Evolutionary conservation across 306 rosid species (phyloP), one percentile per base, ranked within the genome.

Genomic region (Adenanthera pavonina): DNA sequence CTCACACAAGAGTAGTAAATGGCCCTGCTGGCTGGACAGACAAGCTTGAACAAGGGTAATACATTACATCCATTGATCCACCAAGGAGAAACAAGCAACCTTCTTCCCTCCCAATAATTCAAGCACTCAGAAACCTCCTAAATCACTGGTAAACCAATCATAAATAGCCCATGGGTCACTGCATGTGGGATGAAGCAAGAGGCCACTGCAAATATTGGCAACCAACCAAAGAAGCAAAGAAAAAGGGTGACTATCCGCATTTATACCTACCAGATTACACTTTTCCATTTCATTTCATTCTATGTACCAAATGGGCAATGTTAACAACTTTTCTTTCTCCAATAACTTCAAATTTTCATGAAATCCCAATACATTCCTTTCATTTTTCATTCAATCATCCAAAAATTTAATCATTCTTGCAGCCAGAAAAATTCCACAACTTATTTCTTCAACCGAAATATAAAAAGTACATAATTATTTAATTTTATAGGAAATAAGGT

Each of bases 31-130:
- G 2, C 8, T n/a, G 16, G 47, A 43, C 47, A 41, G 53, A 68
- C 9, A 68, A 41, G 73, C 48, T 17, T 67, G 49, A n/a, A 38
- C 3, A 7, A 67, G 49, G 8, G 49, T 44, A 40, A 35, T 20
- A 40, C 15, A 40, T 67, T 20, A 40, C 15, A 40, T 67, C 13
- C 73, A 61, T 10, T 61, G 43, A 61, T 33, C n/a, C 17, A 2
- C 73, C 53, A 43, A 40, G 19, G 35, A 20, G 17, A 19, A 40
- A 43, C 17, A 43, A 43, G 34, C 4, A 68, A 52, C 16, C 52
- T 68, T 68, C 52, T 19, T 68, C 36, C 25, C 73, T 68, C 43
- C 73, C 73, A 68, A n/a, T 41, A 9, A 68, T 43, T 68, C 52
- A 43, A 68, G 17, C 36, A 20, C 17, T 43, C 30, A n/a, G 15